Evolutionary conservation across 176 grass and related monocot genomes (phyloP).

Genomic region (Paspalum notatum): DNA sequence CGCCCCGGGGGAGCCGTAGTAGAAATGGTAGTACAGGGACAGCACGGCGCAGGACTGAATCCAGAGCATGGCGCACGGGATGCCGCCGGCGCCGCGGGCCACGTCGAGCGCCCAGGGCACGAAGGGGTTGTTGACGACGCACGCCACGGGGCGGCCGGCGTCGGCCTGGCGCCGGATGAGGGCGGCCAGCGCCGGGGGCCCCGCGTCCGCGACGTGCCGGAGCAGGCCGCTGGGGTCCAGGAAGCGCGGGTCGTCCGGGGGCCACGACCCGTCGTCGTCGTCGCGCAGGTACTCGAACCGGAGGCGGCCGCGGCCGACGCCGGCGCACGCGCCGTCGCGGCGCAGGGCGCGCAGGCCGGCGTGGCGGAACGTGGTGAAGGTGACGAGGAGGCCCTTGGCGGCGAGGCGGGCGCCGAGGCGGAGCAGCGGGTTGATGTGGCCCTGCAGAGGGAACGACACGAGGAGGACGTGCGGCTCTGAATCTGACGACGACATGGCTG

Average conservation of each 20-base stretch:
- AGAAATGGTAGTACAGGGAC: slow-evolving; percentile 51
- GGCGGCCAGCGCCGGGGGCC: slow-evolving; percentile 1
- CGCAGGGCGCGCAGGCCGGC: slow-evolving; percentile 28
- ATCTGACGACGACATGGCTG: not conserved
- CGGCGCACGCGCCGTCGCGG: not conserved
- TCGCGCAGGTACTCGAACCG: slow-evolving; percentile 46
- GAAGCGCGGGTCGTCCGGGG: not conserved
- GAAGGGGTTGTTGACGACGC: slow-evolving; percentile 64
- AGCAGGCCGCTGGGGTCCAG: slow-evolving; percentile 36
- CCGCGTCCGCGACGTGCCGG: not conserved
- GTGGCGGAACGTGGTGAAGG: slow-evolving; percentile 56
- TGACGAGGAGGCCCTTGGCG: slow-evolving; percentile 56
- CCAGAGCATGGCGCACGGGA: slow-evolving; percentile 55
- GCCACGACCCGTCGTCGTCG: not conserved
- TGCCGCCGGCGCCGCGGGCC: slow-evolving; percentile 16
- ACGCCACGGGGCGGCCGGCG: slow-evolving; percentile 34
- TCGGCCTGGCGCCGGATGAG: slow-evolving; percentile 44
- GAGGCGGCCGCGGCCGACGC: slow-evolving; percentile 20
- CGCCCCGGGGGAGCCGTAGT: slow-evolving; percentile 8
- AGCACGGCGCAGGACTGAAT: slow-evolving; percentile 58
- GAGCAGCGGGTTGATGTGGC: slow-evolving; percentile 68
- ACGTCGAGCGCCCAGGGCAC: slow-evolving; percentile 57
- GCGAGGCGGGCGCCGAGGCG: slow-evolving; percentile 56
- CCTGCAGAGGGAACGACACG: slow-evolving; percentile 55
- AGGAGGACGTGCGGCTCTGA: slow-evolving; percentile 56